Conservation (phyloP, 2,329 filamentous ascomycete genomes). For the Pseudophaeomoniella oleicola region DNA sequence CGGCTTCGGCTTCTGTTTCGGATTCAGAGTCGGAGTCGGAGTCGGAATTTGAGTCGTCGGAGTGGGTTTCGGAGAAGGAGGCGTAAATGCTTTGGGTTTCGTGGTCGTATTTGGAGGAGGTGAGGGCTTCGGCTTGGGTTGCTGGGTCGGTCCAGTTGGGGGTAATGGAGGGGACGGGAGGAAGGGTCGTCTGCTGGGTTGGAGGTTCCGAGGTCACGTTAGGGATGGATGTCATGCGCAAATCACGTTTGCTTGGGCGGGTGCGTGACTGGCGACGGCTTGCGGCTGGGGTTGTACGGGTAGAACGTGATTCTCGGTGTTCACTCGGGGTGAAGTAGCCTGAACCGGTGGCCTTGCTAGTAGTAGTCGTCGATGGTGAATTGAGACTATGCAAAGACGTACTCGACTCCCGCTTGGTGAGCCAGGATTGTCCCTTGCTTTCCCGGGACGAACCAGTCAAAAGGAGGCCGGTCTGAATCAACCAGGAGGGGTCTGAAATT, state of each 20-base stretch:
- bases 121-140: slow-evolving; percentile 10
- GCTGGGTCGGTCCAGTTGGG: slow-evolving; percentile 12
- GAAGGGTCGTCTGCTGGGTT: neutral
- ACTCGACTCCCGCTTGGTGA: slow-evolving; percentile 39
- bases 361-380: slow-evolving; percentile 4
- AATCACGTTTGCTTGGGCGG: slow-evolving; percentile 18
- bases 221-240: slow-evolving; percentile 20
- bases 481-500: slow-evolving; percentile 37
- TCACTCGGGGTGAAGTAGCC: slow-evolving; percentile 12
- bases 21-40: slow-evolving; percentile 18
- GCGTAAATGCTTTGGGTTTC: slow-evolving; percentile 5
- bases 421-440: slow-evolving; percentile 49
- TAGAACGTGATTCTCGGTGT: slow-evolving; percentile 13
- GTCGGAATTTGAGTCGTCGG: slow-evolving; percentile 11
- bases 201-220: neutral
- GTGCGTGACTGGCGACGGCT: slow-evolving; percentile 19
- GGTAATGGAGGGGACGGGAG: neutral
- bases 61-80: slow-evolving; percentile 11
- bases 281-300: slow-evolving; percentile 9
- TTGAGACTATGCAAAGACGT: slow-evolving; percentile 33
- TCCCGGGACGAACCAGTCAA: slow-evolving; percentile 43
- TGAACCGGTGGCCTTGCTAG: slow-evolving; percentile 11
- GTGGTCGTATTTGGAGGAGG: no score
- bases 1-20: slow-evolving; percentile 35
- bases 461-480: slow-evolving; percentile 42